Conservation (phyloP, 495 filamentous ascomycete species). For the Neurospora sp. region DNA sequence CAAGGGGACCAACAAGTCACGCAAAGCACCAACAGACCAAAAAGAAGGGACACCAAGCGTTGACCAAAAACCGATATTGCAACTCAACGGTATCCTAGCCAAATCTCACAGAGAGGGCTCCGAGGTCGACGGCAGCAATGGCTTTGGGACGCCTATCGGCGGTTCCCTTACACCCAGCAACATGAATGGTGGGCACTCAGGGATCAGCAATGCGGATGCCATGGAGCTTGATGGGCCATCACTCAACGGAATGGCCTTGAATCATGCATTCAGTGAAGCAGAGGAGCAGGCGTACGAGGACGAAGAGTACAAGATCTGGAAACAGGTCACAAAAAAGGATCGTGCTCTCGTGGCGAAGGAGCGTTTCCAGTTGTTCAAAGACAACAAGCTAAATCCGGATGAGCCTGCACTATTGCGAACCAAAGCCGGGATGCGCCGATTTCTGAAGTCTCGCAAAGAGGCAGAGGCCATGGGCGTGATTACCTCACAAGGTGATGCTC, state of each 20-base stretch:
- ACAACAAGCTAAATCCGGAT: constrained; percentile 74
- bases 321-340: constrained; percentile 95
- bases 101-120: constrained; percentile 40
- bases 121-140: constrained; percentile 61
- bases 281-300: constrained; percentile 56
- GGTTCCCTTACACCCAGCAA: constrained; percentile 70
- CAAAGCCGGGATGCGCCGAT: constrained; percentile 57
- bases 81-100: constrained; percentile 42
- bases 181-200: constrained; percentile 50
- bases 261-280: constrained; percentile 40
- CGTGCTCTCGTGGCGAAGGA: constrained; percentile 74
- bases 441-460: constrained; percentile 62
- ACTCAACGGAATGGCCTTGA: constrained; percentile 49
- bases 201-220: constrained; percentile 60
- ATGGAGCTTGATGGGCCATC: constrained; percentile 74
- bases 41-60: constrained; percentile 71
- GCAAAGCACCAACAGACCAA: constrained; percentile 65
- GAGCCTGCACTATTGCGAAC: constrained; percentile 78
- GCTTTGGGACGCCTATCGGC: constrained; percentile 70
- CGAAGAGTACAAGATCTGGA: constrained; percentile 93
- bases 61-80: constrained; percentile 49
- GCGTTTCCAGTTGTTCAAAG: constrained; percentile 73
- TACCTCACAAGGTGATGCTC: constrained; percentile 34
- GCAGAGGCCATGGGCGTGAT: constrained; percentile 35
- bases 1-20: constrained; percentile 62